Evolutionary conservation across 306 rosid species (phyloP).

Genomic region (Purshia tridentata): DNA sequence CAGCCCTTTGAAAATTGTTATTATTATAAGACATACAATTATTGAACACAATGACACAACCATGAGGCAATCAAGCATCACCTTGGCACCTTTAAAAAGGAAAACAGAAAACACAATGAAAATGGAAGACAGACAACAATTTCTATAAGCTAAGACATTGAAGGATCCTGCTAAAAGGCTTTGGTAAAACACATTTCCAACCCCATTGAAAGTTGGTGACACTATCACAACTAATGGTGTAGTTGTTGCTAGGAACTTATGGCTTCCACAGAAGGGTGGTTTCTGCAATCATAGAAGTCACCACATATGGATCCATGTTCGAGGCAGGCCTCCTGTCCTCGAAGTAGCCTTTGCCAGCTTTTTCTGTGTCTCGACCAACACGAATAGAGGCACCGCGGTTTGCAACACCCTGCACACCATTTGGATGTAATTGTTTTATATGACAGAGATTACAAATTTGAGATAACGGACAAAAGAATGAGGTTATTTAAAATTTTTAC

Average conservation of each 20-base stretch:
- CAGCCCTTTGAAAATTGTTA: background rate
- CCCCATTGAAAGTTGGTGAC: background rate
- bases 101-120: background rate
- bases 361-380: constrained; percentile 97
- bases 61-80: constrained; percentile 14
- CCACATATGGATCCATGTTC: constrained; percentile 97
- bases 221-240: background rate
- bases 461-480: background rate
- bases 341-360: constrained; percentile 85
- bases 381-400: constrained; percentile 95
- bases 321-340: constrained; percentile 98
- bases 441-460: background rate
- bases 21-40: constrained; percentile 28
- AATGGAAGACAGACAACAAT: background rate
- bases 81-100: constrained; percentile 12
- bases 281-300: constrained; percentile 90
- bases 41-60: constrained; percentile 20
- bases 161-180: constrained; percentile 13
- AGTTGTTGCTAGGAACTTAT: constrained; percentile 20
- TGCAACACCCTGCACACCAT: constrained; percentile 71
- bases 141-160: constrained; percentile 17
- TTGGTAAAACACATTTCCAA: constrained; percentile 2
- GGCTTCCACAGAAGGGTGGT: constrained; percentile 89
- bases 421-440: background rate
- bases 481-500: constrained; percentile 37